Evolutionary conservation across 2,329 filamentous ascomycete genomes (phyloP), one percentile per base, ranked within the genome.

Genomic region (Xenosphaeropsis pyriputrescens): DNA sequence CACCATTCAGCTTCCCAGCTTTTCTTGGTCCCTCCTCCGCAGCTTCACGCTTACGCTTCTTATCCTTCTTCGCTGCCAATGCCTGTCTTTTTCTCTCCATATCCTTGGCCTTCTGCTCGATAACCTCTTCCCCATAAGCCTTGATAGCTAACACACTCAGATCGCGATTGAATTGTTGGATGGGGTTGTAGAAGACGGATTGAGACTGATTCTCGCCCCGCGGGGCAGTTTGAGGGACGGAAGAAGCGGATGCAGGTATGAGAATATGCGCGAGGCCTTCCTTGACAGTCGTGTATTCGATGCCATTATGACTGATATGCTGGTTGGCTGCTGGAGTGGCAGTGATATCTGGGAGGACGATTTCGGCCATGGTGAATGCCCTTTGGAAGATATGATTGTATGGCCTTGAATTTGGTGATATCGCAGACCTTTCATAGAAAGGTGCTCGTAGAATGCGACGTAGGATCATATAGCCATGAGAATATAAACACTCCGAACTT

Each of bases 121-220:
- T 53, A 4, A 71, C 49, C 22, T 85, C 75, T 47, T 91, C 77
- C 1, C 84, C 85, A 56, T 89, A 94, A 0, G 83, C 82, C 52
- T 84, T 85, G 57, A 98, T 94, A 1, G 85, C 85, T 12, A 98
- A 70, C 18, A 95, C 85, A 43, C 85, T 95, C 46, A 98, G 61
- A 55, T 98, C 91, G 34, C 93, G 81, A 59, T 98, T 98, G 67
- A 96, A 98, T 56, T 98, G 91, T 56, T 98, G 91, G 39, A 98
- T 95, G 0, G 91, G 89, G 50, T 98, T 98, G 69, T 98, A 98
- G 55, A 98, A 98, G 39, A 98, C 93, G 50, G 89, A 81, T 48
- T 78, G 72, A 30, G 75, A 67, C 48, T 75, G 68, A 37, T 77
- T 70, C 41, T 70, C 63, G 50, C 74, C 70, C 40, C 65, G 54